Conservation (phyloP, 2,329 filamentous ascomycete genomes). For the Cordyceps cicadae region DNA sequence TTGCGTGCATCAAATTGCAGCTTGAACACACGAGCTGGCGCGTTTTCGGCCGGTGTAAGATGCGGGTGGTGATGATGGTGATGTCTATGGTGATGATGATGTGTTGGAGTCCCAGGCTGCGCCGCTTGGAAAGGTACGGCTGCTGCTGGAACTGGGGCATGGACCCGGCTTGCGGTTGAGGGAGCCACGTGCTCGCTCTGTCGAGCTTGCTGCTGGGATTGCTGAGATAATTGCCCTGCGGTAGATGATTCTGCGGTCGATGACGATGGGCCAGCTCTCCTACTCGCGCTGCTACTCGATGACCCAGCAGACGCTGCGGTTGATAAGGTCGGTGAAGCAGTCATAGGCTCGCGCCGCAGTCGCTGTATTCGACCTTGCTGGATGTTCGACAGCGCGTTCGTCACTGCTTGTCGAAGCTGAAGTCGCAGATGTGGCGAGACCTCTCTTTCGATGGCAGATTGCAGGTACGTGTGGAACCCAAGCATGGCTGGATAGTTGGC, state of each 20-base stretch:
- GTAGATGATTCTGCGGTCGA: not conserved
- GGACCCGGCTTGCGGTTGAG: not conserved
- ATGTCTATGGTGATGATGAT: constrained; percentile 8
- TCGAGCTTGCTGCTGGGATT: constrained; percentile 7
- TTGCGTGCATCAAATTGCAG: constrained; percentile 89
- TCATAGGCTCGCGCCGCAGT: not conserved
- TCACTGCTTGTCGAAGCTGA: constrained; percentile 43
- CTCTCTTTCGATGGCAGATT: constrained; percentile 43
- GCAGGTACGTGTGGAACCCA: constrained; percentile 39
- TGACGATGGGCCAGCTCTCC: not conserved
- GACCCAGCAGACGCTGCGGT: not conserved
- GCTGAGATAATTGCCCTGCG: not conserved
- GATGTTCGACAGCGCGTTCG: constrained; percentile 35
- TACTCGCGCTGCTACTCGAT: not conserved
- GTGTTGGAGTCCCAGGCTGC: constrained; percentile 14
- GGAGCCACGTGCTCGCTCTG: not conserved
- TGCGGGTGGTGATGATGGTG: constrained; percentile 33
- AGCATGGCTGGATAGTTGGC: constrained; percentile 40
- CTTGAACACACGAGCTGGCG: constrained; percentile 73
- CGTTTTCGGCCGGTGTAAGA: constrained; percentile 37
- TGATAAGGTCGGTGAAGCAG: not conserved
- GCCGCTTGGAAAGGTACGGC: constrained; percentile 5
- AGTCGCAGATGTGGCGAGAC: constrained; percentile 38
- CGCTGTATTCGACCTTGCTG: constrained; percentile 23
- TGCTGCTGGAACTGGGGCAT: constrained; percentile 3